Evolutionary conservation across 306 rosid species (phyloP).

Genomic region (Pueraria montana): DNA sequence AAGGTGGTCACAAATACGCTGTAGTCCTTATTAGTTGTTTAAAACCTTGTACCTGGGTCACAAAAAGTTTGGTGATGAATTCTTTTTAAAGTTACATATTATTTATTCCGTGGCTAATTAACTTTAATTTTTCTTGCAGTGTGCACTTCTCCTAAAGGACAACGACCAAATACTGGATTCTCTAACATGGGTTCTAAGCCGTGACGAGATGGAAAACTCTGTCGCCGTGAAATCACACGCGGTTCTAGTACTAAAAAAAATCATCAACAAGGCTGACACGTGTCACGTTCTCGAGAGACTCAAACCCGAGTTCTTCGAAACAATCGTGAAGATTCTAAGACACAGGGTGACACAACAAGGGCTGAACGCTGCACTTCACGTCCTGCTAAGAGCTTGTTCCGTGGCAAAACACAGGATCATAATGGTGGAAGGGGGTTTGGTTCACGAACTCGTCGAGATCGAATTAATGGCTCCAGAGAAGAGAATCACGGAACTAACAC

Average conservation of each 20-base stretch:
- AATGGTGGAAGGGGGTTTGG: conserved; percentile 58
- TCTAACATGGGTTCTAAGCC: conserved; percentile 59
- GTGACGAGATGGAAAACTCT: conserved; percentile 25
- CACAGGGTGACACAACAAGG: conserved; percentile 60
- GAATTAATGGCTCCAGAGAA: conserved; percentile 53
- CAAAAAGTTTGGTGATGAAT: too few relatives aligned
- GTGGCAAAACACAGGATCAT: conserved; percentile 55
- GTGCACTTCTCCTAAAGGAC: conserved; percentile 29
- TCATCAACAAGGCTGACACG: conserved; percentile 46
- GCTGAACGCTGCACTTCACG: conserved; percentile 53
- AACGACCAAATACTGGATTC: conserved; percentile 51
- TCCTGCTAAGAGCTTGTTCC: conserved; percentile 50
- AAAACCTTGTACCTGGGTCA: too few relatives aligned
- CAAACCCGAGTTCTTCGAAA: conserved; percentile 54
- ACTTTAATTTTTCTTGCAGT: neutral
- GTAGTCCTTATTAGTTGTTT: too few relatives aligned
- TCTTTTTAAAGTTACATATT: neutral
- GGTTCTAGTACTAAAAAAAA: conserved; percentile 48
- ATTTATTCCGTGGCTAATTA: neutral
- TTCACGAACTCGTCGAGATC: conserved; percentile 63
- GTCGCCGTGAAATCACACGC: conserved; percentile 53
- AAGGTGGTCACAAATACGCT: too few relatives aligned
- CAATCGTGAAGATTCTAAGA: conserved; percentile 43
- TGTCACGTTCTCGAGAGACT: conserved; percentile 44
- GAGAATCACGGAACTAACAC: conserved; percentile 57